Conservation (phyloP, 163 green algal species). For the Volvox carteri region DNA sequence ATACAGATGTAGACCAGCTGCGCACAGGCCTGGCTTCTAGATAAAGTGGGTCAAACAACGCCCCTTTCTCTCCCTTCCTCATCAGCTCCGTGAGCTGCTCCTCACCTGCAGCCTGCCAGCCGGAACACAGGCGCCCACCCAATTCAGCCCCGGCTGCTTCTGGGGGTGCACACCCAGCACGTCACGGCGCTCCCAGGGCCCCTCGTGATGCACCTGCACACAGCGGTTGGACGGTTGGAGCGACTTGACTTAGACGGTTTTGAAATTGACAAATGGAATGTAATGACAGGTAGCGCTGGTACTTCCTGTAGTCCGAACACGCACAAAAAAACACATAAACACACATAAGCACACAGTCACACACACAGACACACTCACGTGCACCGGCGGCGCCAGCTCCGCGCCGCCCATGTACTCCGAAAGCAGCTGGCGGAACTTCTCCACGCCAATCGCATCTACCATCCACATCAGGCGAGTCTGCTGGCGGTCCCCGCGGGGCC, state of each 20-base stretch:
- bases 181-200: constrained; percentile 83
- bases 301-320: too few species aligned
- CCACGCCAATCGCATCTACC: constrained; percentile 94
- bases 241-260: too few species aligned
- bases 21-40: too few species aligned
- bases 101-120: constrained; percentile 82
- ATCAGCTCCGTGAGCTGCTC: too few species aligned
- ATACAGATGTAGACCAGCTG: too few species aligned
- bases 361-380: constrained; percentile 52
- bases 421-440: constrained; percentile 86
- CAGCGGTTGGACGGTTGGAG: too few species aligned
- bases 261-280: too few species aligned
- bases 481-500: constrained; percentile 87
- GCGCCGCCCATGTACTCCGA: constrained; percentile 76
- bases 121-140: constrained; percentile 87
- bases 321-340: background rate
- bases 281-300: too few species aligned
- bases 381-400: constrained; percentile 66
- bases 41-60: too few species aligned
- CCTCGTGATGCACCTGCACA: constrained; percentile 73
- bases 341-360: background rate
- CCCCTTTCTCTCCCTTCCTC: background rate
- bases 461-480: constrained; percentile 97
- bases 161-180: constrained; percentile 94
- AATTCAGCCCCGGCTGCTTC: constrained; percentile 88